Evolutionary conservation across 331 rosid species (phyloP), one percentile per base, ranked within the genome.

Genomic region (Dryas integrifolia): DNA sequence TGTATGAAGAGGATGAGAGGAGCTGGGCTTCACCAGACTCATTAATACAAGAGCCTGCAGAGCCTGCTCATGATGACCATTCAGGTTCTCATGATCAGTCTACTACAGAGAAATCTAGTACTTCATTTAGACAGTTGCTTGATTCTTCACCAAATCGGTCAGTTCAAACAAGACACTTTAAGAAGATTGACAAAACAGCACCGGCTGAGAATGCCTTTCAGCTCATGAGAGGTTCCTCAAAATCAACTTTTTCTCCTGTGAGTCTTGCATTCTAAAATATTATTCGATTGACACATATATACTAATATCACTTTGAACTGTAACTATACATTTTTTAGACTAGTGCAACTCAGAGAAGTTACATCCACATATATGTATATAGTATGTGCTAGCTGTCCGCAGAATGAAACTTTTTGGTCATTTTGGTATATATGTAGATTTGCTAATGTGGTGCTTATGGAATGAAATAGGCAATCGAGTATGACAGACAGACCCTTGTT

Each of bases 1-100:
- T 77, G 51, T 71, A 77, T 18, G 81, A 77, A 56, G 81, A 70
- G 68, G 82, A 78, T 6, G 82, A 78, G 48, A 46, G n/a, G 77
- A 78, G 77, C 73, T 71, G 77, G 73, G 62, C 62, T 78, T 72
- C 69, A 26, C 77, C 69, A 0, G 68, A 72, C 14, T 6, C 67
- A 62, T 41, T 62, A 39, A 63, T 66, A 24, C 73, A 71, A 24
- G 73, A 78, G 56, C 63, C 62, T 0, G 69, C 58, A 40, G 39
- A 9, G 58, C 51, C 47, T 53, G 44, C 75, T 30, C 53, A 56
- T 26, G 58, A 57, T 9, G 16, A 44, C 30, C 69, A 39, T 21
- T 41, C 52, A 12, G 66, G 9, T 63, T 51, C 51, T n/a, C 66
- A 45, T 45, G 75, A 71, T 58, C 56, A 55, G 69, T 72, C 77